Conservation (phyloP, 1,139 yeast species). For the Candida sp. region DNA sequence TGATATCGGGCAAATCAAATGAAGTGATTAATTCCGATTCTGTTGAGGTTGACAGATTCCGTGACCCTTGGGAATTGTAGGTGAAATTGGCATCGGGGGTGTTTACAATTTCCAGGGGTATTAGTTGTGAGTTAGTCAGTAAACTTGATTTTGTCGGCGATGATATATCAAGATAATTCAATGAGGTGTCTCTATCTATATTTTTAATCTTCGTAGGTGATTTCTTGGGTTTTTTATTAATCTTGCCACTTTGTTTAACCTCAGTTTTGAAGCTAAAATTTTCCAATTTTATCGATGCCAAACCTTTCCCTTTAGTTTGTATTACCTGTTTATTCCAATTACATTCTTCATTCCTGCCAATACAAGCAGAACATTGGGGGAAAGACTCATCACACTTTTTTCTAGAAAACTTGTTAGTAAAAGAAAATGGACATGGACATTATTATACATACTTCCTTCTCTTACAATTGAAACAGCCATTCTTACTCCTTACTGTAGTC, state of each 20-base stretch:
- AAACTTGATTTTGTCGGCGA: background rate
- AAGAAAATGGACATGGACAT: no score
- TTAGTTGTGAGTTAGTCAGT: background rate
- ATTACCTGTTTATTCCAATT: conserved; percentile 4
- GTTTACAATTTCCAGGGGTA: background rate
- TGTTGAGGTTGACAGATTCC: background rate
- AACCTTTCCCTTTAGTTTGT: background rate
- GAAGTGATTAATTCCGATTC: background rate
- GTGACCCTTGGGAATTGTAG: background rate
- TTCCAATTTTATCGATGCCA: background rate
- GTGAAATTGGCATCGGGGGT: background rate
- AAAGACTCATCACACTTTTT: conserved; percentile 11
- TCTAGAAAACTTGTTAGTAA: conserved; percentile 3
- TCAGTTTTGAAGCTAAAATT: background rate
- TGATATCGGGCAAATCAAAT: background rate
- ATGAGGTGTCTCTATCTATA: background rate
- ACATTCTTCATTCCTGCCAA: conserved; percentile 8
- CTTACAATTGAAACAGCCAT: conserved; percentile 11
- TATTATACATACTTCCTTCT: conserved; percentile 10
- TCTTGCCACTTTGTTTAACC: no score
- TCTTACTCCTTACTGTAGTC: conserved; percentile 8
- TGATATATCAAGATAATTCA: background rate
- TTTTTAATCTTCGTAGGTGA: background rate
- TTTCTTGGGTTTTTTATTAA: background rate
- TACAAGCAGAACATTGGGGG: conserved; percentile 9